These are phyloP conservation scores for Phaseolus lunatus DNA, from an alignment of 306 rosid genomes.

Conservation along the genomic window DNA sequence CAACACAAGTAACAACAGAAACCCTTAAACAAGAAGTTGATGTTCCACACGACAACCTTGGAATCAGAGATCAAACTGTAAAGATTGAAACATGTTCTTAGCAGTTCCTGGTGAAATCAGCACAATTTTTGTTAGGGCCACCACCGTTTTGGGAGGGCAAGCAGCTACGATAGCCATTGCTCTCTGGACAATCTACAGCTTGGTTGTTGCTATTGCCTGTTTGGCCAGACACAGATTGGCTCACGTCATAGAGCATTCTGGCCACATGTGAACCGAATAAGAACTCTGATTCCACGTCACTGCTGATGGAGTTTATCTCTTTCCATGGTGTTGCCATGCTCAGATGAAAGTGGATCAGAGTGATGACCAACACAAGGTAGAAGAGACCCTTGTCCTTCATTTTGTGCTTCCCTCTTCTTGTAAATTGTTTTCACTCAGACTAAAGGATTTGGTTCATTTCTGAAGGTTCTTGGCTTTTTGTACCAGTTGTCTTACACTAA, in stretches of 20 bases:
- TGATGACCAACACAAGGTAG: slow-evolving; percentile 15
- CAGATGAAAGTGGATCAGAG: slow-evolving; percentile 16
- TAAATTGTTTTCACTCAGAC: neutral
- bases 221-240: neutral
- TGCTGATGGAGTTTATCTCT: neutral
- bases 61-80: neutral
- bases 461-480: neutral
- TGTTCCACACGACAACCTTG: slow-evolving; percentile 2
- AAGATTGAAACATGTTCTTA: slow-evolving; percentile 10
- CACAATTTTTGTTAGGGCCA: slow-evolving; percentile 5
- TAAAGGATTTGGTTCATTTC: neutral
- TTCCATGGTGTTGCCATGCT: neutral
- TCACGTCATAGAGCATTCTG: slow-evolving; percentile 44
- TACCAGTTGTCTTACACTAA: neutral
- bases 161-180: slow-evolving; percentile 32
- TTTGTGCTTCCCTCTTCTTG: neutral
- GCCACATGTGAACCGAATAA: slow-evolving; percentile 41
- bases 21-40: neutral
- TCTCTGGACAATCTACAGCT: slow-evolving; percentile 34
- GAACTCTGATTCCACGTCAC: slow-evolving; percentile 41
- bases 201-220: slow-evolving; percentile 19
- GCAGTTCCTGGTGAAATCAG: slow-evolving; percentile 33
- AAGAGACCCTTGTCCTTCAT: slow-evolving; percentile 42
- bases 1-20: neutral
- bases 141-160: slow-evolving; percentile 36